Evolutionary conservation across 148 eudicot species (phyloP), one percentile per base, ranked within the genome.

Genomic region (Rhododendron ovatum): DNA sequence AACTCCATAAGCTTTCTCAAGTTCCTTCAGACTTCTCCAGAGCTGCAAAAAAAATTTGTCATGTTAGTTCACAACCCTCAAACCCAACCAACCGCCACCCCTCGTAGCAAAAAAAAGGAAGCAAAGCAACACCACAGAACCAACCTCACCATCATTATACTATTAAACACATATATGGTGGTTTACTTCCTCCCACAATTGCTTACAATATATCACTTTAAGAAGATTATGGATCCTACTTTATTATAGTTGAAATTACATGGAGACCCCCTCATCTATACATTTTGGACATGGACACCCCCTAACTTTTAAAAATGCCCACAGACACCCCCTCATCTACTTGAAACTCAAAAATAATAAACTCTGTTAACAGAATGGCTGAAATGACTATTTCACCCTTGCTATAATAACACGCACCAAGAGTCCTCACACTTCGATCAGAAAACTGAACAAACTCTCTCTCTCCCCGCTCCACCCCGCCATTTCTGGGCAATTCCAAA

Each of bases 21-120:
- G 57, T 87, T 37, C 88, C 88, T 76, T 87, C 88, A 50, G 88
- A 87, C 20, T 87, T 87, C 86, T 87, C 88, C 80, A 87, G 73
- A 83, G 88, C 88, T 87, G 86, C 83, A 84, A 67, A 18, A 26
- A 59, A 55, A 84, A 67, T n/a, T n/a, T 13, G 61, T 35, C 2
- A 33, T 10, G 47, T 83, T 82, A 83, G 55, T 55, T 80, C 41
- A 41, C 67, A 50, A 63, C 43, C 24, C 20, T 10, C n/a, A 22
- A 74, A 14, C 45, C 30, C 43, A n/a, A 83, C 51, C 33, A 18
- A 71, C 41, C 9, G 3, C 30, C 39, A 13, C 41, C 15, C 41
- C 39, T 30, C 2, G 15, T 26, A n/a, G 9, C 73, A 65, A 71
- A 14, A 71, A 0, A 30, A 3, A 4, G 15, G 4, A 30, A 33